Percentiles rank a stretch among this genome's conserved stretches.
These are phyloP conservation scores for Nannochloropsis gaditana DNA, from an alignment of 108 stramenopile species.

Conservation along the genomic window DNA sequence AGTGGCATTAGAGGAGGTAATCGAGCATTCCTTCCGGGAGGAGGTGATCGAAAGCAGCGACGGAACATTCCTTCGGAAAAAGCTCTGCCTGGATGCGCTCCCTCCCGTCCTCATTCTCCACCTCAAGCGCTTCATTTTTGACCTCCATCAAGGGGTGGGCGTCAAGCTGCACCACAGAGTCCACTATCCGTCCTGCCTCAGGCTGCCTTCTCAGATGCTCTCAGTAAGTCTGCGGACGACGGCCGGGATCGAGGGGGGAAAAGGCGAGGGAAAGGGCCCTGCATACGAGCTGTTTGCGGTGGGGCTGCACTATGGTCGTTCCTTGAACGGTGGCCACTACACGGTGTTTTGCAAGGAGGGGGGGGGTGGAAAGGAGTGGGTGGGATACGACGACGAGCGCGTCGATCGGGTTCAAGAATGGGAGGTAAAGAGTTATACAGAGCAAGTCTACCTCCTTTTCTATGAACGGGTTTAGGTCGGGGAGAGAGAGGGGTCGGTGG, in stretches of 20 bases:
- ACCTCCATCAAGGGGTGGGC: constrained; percentile 11
- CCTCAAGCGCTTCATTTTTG: constrained; percentile 52
- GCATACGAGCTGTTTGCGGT: not conserved
- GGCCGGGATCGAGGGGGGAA: not conserved
- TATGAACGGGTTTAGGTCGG: not conserved
- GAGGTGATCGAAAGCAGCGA: not conserved
- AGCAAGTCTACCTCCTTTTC: not conserved
- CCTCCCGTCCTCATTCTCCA: constrained; percentile 53
- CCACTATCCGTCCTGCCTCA: not conserved
- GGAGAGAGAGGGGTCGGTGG: not conserved
- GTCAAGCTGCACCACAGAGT: constrained; percentile 38
- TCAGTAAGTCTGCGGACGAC: not conserved
- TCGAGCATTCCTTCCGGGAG: not conserved
- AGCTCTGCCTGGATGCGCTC: constrained; percentile 15
- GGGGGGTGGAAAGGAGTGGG: not conserved
- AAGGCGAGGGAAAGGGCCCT: not conserved
- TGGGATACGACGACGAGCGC: not conserved
- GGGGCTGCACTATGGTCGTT: not conserved
- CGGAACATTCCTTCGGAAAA: not conserved
- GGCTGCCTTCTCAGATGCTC: not conserved
- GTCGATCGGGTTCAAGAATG: not conserved
- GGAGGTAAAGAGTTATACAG: not conserved
- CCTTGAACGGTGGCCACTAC: not conserved
- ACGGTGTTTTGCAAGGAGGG: not conserved
- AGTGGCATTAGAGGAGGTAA: not conserved